Evolutionary conservation across 2,329 filamentous ascomycete species (phyloP).

Genomic region (Penicillium sp.): DNA sequence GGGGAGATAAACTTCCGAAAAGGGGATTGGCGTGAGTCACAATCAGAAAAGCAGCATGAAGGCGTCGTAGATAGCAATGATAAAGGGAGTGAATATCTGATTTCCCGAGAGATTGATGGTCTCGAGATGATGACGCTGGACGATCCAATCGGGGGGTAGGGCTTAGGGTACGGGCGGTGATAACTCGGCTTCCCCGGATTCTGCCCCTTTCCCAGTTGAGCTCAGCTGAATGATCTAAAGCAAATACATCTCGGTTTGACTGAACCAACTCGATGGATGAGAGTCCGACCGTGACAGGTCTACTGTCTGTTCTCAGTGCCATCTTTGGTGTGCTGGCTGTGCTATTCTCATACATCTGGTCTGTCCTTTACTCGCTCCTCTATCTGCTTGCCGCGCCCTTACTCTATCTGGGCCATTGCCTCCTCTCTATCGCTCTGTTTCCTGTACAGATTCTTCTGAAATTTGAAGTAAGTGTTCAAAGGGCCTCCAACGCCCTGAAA

Average conservation of each 20-base stretch:
- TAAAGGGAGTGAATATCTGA: conserved; percentile 10
- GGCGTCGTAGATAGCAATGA: conserved; percentile 14
- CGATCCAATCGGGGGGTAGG: conserved; percentile 22
- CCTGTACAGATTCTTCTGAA: conserved; percentile 55
- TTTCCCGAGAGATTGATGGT: conserved; percentile 12
- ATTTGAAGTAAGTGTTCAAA: conserved; percentile 54
- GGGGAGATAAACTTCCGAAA: conserved; percentile 8
- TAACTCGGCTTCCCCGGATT: conserved; percentile 24
- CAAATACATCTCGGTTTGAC: neutral
- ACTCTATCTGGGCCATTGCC: conserved; percentile 18
- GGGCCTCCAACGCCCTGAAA: neutral
- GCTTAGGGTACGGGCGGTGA: conserved; percentile 23
- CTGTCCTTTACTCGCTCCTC: conserved; percentile 10
- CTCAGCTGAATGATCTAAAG: neutral
- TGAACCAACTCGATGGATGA: conserved; percentile 3
- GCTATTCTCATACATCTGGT: conserved; percentile 20
- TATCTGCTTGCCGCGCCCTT: conserved; percentile 41
- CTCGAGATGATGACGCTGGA: conserved; percentile 24
- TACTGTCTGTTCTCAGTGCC: conserved; percentile 10
- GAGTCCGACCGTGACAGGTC: conserved; percentile 3
- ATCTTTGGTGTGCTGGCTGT: conserved; percentile 13
- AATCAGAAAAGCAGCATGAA: conserved; percentile 29
- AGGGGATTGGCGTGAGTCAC: conserved; percentile 11
- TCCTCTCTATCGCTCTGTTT: conserved; percentile 53
- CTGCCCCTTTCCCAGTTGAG: conserved; percentile 8